Percentiles rank a stretch among this genome's conserved stretches.
These are phyloP conservation scores for Peltaster fructicola DNA, from an alignment of 2,329 filamentous ascomycete genomes.

Conservation along the genomic window DNA sequence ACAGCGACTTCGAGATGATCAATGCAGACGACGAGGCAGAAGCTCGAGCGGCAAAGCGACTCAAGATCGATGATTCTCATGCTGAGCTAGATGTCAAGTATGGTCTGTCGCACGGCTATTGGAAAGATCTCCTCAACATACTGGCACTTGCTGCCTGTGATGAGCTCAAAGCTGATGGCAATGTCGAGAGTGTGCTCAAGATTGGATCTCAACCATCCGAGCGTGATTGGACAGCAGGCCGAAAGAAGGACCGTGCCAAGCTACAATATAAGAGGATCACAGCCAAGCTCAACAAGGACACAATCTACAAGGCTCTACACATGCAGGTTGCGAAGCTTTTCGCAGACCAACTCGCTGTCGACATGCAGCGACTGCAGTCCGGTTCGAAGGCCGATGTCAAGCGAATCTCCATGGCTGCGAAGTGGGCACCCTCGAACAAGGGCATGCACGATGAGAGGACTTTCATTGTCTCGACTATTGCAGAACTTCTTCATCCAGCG, in stretches of 20 bases:
- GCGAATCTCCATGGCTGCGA: slow-evolving; percentile 38
- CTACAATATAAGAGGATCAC: slow-evolving; percentile 26
- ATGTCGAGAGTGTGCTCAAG: slow-evolving; percentile 17
- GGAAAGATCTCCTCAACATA: slow-evolving; percentile 44
- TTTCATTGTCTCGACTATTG: slow-evolving; percentile 38
- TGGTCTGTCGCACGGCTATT: slow-evolving; percentile 40
- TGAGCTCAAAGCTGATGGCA: slow-evolving; percentile 25
- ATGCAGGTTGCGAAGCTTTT: slow-evolving; percentile 38
- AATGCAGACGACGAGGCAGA: slow-evolving; percentile 4
- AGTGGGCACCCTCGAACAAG: slow-evolving; percentile 41
- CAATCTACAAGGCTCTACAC: slow-evolving; percentile 35
- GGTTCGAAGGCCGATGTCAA: slow-evolving; percentile 24
- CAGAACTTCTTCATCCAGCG: slow-evolving; percentile 35
- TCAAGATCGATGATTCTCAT: slow-evolving; percentile 6
- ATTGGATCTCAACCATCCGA: slow-evolving; percentile 3
- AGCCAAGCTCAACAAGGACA: slow-evolving; percentile 25
- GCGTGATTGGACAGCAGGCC: slow-evolving; percentile 10
- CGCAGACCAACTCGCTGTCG: slow-evolving; percentile 34
- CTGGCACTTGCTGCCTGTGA: slow-evolving; percentile 34
- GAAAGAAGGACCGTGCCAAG: slow-evolving; percentile 18
- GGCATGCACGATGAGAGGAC: slow-evolving; percentile 42
- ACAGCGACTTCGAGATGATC: slow-evolving; percentile 12
- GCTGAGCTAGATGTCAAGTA: slow-evolving; percentile 15
- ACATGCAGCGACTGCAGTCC: slow-evolving; percentile 26
- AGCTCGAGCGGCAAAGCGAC: slow-evolving; percentile 4